Evolutionary conservation across 2,329 filamentous ascomycete species (phyloP).

Genomic region (Byssochlamys sp.): DNA sequence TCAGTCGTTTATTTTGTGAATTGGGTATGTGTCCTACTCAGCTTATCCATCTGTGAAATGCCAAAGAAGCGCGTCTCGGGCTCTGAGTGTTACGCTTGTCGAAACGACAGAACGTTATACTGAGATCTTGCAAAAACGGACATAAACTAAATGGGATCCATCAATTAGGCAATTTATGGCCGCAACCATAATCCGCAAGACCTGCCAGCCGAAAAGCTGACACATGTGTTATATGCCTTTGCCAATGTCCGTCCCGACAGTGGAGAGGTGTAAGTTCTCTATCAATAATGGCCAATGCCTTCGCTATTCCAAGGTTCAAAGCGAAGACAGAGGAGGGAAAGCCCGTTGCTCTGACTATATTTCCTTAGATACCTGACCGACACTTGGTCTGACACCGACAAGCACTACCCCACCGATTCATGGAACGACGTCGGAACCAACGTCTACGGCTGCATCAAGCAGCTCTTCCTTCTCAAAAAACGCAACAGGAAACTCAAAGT

Average conservation of each 20-base stretch:
- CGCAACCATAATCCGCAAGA: slow-evolving; percentile 74
- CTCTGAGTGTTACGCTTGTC: too few species aligned
- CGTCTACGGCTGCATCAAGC: slow-evolving; percentile 67
- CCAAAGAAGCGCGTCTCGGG: too few species aligned
- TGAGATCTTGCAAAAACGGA: not conserved
- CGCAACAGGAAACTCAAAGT: slow-evolving; percentile 65
- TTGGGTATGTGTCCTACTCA: slow-evolving; percentile 25
- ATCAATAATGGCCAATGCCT: not conserved
- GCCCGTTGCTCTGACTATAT: slow-evolving; percentile 3
- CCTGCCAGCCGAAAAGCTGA: slow-evolving; percentile 68
- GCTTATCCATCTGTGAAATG: not conserved
- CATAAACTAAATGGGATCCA: slow-evolving; percentile 8
- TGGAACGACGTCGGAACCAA: slow-evolving; percentile 61
- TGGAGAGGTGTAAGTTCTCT: slow-evolving; percentile 60
- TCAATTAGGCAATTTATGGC: slow-evolving; percentile 63
- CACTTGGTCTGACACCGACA: slow-evolving; percentile 57
- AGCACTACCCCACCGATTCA: slow-evolving; percentile 59
- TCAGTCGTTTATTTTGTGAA: slow-evolving; percentile 37
- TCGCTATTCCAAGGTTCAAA: not conserved
- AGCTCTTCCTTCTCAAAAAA: slow-evolving; percentile 67
- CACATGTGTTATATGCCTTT: slow-evolving; percentile 80
- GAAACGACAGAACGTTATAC: not conserved
- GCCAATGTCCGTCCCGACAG: slow-evolving; percentile 70
- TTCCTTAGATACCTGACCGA: slow-evolving; percentile 48
- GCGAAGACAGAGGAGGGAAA: not conserved